Conservation (phyloP, 768 basidiomycete genomes). For the Plicaturopsis crispa region DNA sequence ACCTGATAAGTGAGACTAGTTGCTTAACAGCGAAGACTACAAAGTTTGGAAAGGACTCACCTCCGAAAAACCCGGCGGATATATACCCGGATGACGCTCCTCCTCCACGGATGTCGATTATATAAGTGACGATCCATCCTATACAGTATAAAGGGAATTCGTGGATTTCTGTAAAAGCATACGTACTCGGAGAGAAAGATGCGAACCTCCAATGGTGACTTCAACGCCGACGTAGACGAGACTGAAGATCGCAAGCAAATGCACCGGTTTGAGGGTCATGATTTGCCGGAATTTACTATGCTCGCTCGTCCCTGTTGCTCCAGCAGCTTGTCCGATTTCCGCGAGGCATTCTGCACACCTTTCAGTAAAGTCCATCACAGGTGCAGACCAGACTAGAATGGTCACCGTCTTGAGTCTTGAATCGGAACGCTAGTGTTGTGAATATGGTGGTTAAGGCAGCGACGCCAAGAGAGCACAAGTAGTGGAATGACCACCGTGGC, state of each 20-base stretch:
- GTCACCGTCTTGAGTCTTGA: constrained; percentile 45
- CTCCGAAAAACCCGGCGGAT: constrained; percentile 50
- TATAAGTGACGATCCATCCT: constrained; percentile 71
- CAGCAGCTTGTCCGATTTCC: constrained; percentile 41
- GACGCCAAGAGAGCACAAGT: constrained; percentile 46
- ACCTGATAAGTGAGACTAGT: constrained; percentile 9
- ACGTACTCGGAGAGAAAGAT: not conserved
- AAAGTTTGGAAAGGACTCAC: constrained; percentile 18
- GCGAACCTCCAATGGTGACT: too few relatives aligned
- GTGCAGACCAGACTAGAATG: constrained; percentile 6
- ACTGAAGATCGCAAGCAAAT: constrained; percentile 55
- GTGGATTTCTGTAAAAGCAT: not conserved
- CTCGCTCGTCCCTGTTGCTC: constrained; percentile 27
- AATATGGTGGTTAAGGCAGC: constrained; percentile 37
- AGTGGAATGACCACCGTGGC: constrained; percentile 54
- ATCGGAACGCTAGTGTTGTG: constrained; percentile 38
- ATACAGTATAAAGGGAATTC: not conserved
- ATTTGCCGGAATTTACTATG: constrained; percentile 43
- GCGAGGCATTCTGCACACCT: constrained; percentile 38
- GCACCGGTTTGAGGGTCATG: constrained; percentile 42
- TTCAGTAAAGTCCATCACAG: not conserved
- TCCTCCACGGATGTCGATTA: constrained; percentile 33
- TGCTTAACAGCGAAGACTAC: too few relatives aligned
- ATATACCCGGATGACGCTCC: constrained; percentile 47
- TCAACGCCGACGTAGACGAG: constrained; percentile 67